Evolutionary conservation across 73 alveolate genomes (phyloP).

Genomic region (Paramecium biaurelia): DNA sequence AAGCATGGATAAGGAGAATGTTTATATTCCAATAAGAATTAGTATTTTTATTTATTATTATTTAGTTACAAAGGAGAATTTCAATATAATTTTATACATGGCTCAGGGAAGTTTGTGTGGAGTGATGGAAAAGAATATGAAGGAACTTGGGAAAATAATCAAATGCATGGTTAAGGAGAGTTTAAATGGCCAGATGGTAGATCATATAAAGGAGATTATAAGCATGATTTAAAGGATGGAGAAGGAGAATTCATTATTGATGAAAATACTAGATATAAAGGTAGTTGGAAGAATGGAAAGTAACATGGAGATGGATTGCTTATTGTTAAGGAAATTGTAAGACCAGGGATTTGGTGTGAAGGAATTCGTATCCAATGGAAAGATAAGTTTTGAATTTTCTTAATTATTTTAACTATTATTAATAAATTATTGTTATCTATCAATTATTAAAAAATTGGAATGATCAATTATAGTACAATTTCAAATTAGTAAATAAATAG

Average conservation of each 20-base stretch:
- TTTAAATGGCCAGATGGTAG: conserved; percentile 62
- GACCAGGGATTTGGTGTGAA: conserved; percentile 22
- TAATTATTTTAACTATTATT: neutral
- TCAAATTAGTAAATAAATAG: no score
- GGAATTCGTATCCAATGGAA: conserved; percentile 24
- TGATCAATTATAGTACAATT: no score
- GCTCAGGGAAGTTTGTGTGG: conserved; percentile 28
- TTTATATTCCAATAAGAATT: neutral
- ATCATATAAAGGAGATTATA: neutral
- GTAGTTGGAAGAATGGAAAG: conserved; percentile 61
- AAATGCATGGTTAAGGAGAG: conserved; percentile 52
- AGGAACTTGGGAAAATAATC: conserved; percentile 44
- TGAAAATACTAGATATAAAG: conserved; percentile 44
- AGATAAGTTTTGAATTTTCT: neutral
- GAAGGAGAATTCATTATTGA: conserved; percentile 33
- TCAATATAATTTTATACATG: neutral
- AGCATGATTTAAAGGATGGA: conserved; percentile 57
- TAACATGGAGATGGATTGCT: conserved; percentile 60
- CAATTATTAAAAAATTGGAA: neutral
- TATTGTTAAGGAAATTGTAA: neutral
- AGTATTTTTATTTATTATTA: neutral
- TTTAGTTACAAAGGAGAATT: conserved; percentile 39
- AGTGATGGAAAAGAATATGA: conserved; percentile 54
- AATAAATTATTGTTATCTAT: neutral
- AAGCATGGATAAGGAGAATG: conserved; percentile 56